These are phyloP conservation scores for Paramecium primaurelia DNA, from an alignment of 73 alveolate species.

Conservation along the genomic window DNA sequence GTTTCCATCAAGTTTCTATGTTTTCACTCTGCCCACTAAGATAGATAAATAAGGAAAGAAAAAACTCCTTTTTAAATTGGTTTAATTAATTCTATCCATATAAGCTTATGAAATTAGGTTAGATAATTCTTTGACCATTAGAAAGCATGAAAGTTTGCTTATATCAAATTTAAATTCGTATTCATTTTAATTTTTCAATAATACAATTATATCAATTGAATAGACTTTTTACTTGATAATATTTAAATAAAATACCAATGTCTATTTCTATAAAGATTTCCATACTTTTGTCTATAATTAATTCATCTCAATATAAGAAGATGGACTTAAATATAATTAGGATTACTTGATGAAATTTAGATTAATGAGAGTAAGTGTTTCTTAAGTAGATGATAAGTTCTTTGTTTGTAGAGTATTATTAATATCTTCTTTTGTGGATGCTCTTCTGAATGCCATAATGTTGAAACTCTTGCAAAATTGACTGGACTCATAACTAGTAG, in stretches of 20 bases:
- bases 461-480: not conserved
- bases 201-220: not conserved
- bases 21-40: slow-evolving; percentile 2
- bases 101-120: not conserved
- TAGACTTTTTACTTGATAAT: not conserved
- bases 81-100: not conserved
- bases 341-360: not conserved
- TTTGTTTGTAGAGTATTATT: not conserved
- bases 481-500: not conserved
- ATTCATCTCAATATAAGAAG: not conserved
- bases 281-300: not conserved
- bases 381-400: not conserved
- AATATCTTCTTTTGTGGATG: slow-evolving; percentile 2
- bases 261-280: not conserved
- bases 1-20: not conserved
- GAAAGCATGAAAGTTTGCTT: not conserved
- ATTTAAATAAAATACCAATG: not conserved
- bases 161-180: not conserved
- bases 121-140: not conserved
- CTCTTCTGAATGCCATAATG: not conserved
- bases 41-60: slow-evolving; percentile 5
- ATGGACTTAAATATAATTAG: not conserved
- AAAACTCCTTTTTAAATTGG: not conserved
- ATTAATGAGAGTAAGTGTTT: not conserved
- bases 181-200: not conserved